These are phyloP conservation scores for Conringia planisiliqua DNA, from an alignment of 345 rosid species.

Conservation along the genomic window DNA sequence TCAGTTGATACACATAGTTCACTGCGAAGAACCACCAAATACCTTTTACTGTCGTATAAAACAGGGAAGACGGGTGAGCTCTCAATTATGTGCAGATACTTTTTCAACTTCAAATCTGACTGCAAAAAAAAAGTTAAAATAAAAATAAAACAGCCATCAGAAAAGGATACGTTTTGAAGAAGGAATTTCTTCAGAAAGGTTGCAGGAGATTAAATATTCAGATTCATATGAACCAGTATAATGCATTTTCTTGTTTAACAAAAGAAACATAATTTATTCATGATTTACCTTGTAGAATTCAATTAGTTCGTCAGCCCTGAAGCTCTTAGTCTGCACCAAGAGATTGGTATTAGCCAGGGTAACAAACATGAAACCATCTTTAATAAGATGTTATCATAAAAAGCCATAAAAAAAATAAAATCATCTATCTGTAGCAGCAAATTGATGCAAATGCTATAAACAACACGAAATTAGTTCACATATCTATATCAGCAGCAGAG, in stretches of 20 bases:
- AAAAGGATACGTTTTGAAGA: neutral
- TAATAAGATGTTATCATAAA: neutral
- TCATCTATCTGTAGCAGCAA: neutral
- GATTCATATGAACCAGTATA: neutral
- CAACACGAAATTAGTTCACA: neutral
- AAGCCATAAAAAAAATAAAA: neutral
- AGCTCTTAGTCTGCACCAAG: slow-evolving; percentile 50
- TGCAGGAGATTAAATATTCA: neutral
- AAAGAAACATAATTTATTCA: neutral
- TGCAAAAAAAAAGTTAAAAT: slow-evolving; percentile 25
- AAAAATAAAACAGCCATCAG: neutral
- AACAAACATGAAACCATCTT: neutral
- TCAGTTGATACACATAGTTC: neutral
- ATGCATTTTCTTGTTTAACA: neutral
- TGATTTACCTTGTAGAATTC: slow-evolving; percentile 67
- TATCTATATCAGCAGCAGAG: neutral
- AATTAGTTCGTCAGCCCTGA: slow-evolving; percentile 78
- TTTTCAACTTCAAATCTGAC: slow-evolving; percentile 91
- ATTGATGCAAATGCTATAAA: neutral
- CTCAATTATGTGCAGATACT: slow-evolving; percentile 87
- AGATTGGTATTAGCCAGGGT: slow-evolving; percentile 12
- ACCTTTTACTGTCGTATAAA: slow-evolving; percentile 74
- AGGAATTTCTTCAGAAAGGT: neutral
- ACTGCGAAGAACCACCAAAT: slow-evolving; percentile 17
- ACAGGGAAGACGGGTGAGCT: slow-evolving; percentile 82